A percentile compares a stretch with the other conserved stretches of the same genome.
Conservation (phyloP, 257 asterid species). For the Solanum habrochaites region DNA sequence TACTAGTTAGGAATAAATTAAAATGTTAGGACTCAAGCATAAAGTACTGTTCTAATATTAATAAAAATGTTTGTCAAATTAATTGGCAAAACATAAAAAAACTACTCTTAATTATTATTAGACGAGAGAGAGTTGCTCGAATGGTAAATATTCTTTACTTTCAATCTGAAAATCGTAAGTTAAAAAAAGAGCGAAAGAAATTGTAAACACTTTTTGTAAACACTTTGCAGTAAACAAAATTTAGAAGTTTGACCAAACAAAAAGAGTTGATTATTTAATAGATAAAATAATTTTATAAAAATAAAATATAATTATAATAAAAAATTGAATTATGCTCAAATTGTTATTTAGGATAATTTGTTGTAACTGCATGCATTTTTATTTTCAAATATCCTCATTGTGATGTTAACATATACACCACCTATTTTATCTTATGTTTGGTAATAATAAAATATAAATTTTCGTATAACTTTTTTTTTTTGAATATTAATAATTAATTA, state of each 20-base stretch:
- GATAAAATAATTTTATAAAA: background rate
- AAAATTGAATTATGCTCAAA: background rate
- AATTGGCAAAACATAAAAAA: background rate
- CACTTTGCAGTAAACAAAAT: too few relatives aligned
- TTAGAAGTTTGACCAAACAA: too few relatives aligned
- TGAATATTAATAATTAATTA: background rate
- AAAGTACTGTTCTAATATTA: background rate
- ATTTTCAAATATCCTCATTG: background rate
- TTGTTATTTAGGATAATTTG: background rate
- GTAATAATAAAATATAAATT: background rate
- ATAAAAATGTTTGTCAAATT: background rate
- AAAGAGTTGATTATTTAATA: background rate
- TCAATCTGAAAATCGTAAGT: too few relatives aligned
- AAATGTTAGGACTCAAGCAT: background rate
- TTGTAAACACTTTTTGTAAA: too few relatives aligned
- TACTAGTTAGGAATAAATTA: background rate
- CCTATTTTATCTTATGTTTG: background rate
- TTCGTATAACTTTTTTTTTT: background rate
- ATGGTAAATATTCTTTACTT: too few relatives aligned
- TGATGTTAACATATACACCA: background rate
- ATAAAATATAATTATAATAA: background rate
- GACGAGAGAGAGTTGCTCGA: too few relatives aligned
- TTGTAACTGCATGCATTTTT: background rate
- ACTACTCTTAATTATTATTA: background rate
- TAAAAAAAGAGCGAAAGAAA: too few relatives aligned